phyloP scores from a whole-genome alignment of 2,329 filamentous ascomycete genomes.

The Aspergillus sp. region DNA sequence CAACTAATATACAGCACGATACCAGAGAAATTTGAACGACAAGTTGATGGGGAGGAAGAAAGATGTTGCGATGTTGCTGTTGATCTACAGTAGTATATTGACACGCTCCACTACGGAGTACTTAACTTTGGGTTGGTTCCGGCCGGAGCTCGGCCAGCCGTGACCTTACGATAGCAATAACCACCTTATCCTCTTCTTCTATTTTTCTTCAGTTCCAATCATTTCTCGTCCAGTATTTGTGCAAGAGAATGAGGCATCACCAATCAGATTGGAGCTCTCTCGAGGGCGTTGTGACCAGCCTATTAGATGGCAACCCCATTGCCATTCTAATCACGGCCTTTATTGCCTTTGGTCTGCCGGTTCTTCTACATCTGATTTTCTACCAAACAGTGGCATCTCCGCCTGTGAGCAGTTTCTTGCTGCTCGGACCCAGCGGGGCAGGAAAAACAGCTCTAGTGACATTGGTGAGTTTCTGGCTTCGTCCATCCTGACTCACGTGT shows the following conservation, averaged over 20 bases:
- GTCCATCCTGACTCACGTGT: not conserved
- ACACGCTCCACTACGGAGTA: too few species aligned
- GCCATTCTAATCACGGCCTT: slow-evolving; percentile 60
- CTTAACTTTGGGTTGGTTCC: too few species aligned
- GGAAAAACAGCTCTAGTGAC: slow-evolving; percentile 89
- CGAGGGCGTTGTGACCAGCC: slow-evolving; percentile 32
- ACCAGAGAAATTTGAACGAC: too few species aligned
- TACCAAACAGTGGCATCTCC: slow-evolving; percentile 59
- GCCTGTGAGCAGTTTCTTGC: slow-evolving; percentile 64
- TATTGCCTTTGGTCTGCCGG: slow-evolving; percentile 64
- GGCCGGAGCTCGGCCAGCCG: too few species aligned
- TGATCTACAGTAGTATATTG: too few species aligned
- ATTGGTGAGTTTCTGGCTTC: slow-evolving; percentile 46
- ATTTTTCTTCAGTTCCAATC: not conserved
- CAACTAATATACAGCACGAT: too few species aligned
- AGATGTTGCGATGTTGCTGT: too few species aligned
- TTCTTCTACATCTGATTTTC: slow-evolving; percentile 70
- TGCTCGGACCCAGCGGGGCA: slow-evolving; percentile 71
- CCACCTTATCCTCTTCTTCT: not conserved
- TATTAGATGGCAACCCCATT: slow-evolving; percentile 38
- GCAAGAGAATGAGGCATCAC: slow-evolving; percentile 18
- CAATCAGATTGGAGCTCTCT: slow-evolving; percentile 32
- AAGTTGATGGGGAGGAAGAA: too few species aligned
- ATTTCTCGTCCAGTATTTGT: not conserved
- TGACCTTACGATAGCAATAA: not conserved